phyloP scores from a whole-genome alignment of 2,329 filamentous ascomycete species.

The Fusarium xyrophilum region DNA sequence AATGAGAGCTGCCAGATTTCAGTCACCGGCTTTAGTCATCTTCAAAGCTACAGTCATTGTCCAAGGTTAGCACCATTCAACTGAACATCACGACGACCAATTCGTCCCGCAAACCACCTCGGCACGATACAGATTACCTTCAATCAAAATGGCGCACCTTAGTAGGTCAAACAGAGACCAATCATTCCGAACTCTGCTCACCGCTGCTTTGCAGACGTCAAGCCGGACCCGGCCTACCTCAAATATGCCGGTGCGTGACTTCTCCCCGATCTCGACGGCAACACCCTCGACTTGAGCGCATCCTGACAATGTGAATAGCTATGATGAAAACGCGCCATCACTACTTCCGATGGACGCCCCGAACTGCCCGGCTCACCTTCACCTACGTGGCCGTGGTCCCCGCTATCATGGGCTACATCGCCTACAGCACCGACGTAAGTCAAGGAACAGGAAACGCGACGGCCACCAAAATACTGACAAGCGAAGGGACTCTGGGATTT shows the following conservation, averaged over 20 bases:
- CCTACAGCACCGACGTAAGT: slow-evolving; percentile 86
- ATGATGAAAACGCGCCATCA: slow-evolving; percentile 86
- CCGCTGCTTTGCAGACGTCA: slow-evolving; percentile 45
- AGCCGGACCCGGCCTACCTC: slow-evolving; percentile 52
- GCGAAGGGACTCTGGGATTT: slow-evolving; percentile 83
- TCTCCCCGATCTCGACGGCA: slow-evolving; percentile 24
- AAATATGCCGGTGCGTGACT: slow-evolving; percentile 50
- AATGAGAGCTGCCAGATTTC: slow-evolving; percentile 26
- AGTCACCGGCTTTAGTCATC: slow-evolving; percentile 29
- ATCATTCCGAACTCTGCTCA: slow-evolving; percentile 38
- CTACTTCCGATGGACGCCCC: slow-evolving; percentile 92
- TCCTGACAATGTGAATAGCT: slow-evolving; percentile 59
- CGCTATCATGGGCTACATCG: slow-evolving; percentile 70
- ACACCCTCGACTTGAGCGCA: background rate
- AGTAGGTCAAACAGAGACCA: slow-evolving; percentile 38
- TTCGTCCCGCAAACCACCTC: slow-evolving; percentile 29
- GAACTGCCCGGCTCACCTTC: slow-evolving; percentile 81
- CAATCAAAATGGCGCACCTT: slow-evolving; percentile 50
- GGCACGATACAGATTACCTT: slow-evolving; percentile 37
- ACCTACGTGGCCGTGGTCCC: slow-evolving; percentile 79
- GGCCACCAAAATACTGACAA: slow-evolving; percentile 32
- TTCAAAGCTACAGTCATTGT: slow-evolving; percentile 32
- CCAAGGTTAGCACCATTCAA: slow-evolving; percentile 25
- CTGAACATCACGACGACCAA: slow-evolving; percentile 39
- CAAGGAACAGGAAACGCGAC: background rate